Base-by-base conservation (phyloP, 345 rosid genomes). In the Populus davidiana region DNA sequence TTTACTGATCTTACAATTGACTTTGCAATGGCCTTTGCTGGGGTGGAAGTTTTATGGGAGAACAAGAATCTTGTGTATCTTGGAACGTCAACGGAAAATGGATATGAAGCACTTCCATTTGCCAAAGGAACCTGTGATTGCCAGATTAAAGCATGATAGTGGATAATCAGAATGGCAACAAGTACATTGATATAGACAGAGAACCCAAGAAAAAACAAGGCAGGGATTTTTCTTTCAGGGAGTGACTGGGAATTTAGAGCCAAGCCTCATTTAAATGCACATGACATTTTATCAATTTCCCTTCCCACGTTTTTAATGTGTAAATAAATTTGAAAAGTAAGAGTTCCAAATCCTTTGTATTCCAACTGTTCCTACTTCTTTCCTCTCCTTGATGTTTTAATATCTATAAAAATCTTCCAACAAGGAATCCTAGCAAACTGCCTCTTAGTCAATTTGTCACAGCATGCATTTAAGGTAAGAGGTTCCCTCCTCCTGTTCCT, bases 71-170 rank as follows among this genome's bases (percentile, higher is more conserved):
- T 91, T 69, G 98, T 92, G 79, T 96, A 83, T 85, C 96, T 87
- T 33, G 99, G 99, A 83, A 93, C 98, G 78, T 93, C 94, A 69
- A 92, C 93, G 79, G 96, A 83, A 85, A 92, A 96, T 78, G 98
- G 99, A 90, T 89, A 88, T 52, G 98, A 91, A 81, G 94, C 97
- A 81, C 92, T 87, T 85, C 97, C 97, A 87, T 91, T 96, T 79
- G 99, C 98, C 83, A 96, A 94, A 82, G 99, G 99, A 77, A 96
- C 99, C 99, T 96, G 84, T 31, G 71, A 81, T 79, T 71, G 36
- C 72, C 66, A 82, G 44, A 56, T 21, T 49, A 61, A 75, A 31
- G 68, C 47, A 76, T 75, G 67, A 47, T 49, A 73, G 43, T 29
- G 61, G 27, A 79, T 39, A 78, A 39, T 17, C 5, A 67, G 44